A percentile compares a stretch with the other conserved stretches of the same genome.
phyloP scores from a whole-genome alignment of 371 early-diverging fungal species.

The Mucor circinelloides region DNA sequence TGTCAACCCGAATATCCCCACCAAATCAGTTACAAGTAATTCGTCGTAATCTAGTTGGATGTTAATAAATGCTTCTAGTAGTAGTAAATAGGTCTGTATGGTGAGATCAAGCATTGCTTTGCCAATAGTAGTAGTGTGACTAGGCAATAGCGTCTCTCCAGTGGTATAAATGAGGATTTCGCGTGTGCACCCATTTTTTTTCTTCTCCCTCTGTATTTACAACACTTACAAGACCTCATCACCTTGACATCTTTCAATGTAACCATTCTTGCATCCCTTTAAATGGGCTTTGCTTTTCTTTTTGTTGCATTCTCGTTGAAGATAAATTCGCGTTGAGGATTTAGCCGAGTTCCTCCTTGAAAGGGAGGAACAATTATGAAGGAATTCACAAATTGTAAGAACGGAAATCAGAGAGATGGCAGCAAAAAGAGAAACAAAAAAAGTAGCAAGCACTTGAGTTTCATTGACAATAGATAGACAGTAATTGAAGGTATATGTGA shows the following conservation, averaged over 20 bases:
- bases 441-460: not conserved
- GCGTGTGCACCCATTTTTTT: not conserved
- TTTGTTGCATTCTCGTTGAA: not conserved
- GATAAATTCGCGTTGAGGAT: conserved; percentile 2
- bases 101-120: too few species aligned
- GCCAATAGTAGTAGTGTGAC: too few species aligned
- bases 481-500: not conserved
- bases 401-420: not conserved
- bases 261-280: not conserved
- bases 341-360: not conserved
- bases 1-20: not conserved
- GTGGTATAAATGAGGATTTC: not conserved
- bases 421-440: not conserved
- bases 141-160: not conserved
- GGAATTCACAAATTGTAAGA: not conserved
- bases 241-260: not conserved
- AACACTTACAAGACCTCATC: not conserved
- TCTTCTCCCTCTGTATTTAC: not conserved
- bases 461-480: not conserved
- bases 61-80: too few species aligned
- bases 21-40: not conserved
- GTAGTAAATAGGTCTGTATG: too few species aligned
- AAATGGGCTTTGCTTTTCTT: not conserved
- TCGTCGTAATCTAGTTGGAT: not conserved
- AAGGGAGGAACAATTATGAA: not conserved